Evolutionary conservation across 2,329 filamentous ascomycete genomes (phyloP), one percentile per base, ranked within the genome.

Genomic region (Laburnicola sp.): DNA sequence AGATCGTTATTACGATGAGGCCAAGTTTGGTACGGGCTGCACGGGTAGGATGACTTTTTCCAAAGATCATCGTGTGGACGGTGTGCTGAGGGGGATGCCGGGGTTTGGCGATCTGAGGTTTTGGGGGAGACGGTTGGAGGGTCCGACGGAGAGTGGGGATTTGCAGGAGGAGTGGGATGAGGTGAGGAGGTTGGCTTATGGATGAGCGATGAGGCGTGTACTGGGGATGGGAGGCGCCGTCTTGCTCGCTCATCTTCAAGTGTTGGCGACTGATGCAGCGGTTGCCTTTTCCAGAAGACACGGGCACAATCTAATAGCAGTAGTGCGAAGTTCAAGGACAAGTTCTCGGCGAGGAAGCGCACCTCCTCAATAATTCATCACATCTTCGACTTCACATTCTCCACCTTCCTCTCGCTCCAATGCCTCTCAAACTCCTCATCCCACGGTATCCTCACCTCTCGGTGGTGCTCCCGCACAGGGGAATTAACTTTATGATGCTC

Each of bases 401-500:
- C 22, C 40, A 31, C 40, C 30, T 9, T 45, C 51, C 37, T 51
- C 11, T 9, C 36, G 23, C 42, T 27, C 61, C 66, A 66, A 42
- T 69, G 52, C 37, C 48, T 60, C 10, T 74, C 74, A 58, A 74
- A 76, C 41, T 75, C 63, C 9, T 75, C 74, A 58, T 80, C 78
- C 76, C 76, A 79, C 4, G 68, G 62, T 16, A 78, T 60, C 44
- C 62, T 70, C 11, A 68, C 66, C n/a, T 60, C 57, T 47, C 73
- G 48, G 59, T 80, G 75, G 39, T 75, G 70, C 21, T 68, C 53
- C 37, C 60, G 62, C 23, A 75, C 74, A 8, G 76, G 73, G 4
- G 75, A 65, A 44, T 74, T 73, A 8, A 81, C 78, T 54, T 82
- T 82, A 62, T 82, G 79, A 54, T 82, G 78, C 60, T 82, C 79